Evolutionary conservation across 2,329 filamentous ascomycete genomes (phyloP), one percentile per base, ranked within the genome.

Genomic region (Calonectria honghensis): DNA sequence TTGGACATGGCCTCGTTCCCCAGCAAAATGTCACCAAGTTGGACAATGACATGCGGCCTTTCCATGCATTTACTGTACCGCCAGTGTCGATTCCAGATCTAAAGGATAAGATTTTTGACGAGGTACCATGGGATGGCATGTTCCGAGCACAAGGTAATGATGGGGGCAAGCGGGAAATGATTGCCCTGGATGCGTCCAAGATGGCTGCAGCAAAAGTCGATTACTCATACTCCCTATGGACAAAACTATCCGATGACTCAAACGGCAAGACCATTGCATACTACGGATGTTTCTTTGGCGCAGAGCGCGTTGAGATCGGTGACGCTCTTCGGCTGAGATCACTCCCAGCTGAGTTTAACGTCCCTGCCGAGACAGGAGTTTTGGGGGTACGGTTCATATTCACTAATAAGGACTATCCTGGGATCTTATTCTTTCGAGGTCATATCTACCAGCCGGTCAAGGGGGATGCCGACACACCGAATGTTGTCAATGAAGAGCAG

Each of bases 41-140:
- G 0, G 84, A 86, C 59, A 79, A 76, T 6, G 87, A 89, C 24
- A 84, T 90, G 77, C 85, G 89, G 3, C 89, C 89, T 1, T 90
- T 89, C 75, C 84, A 89, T 50, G 88, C 89, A 14, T 90, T 89
- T 72, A 89, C 87, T 14, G 88, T 90, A 1, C 89, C 89, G 0
- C 82, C 83, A 2, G 85, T 89, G 11, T 80, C 81, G 14, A 78
- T 87, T 13, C 77, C 84, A 0, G 84, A 86, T 5, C 78, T 89
- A 7, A 84, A 84, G 70, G 84, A 85, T 24, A 84, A 85, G 61
- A 75, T 81, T 0, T 87, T 88, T 76, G 85, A 87, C 16, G 82
- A 86, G 4, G 80, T 89, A 16, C 80, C 84, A 13, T 90, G 89
- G 89, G 82, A 86, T 9, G 76, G 76, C 4, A 76, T 86, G 51